Conservation (phyloP, 139 green algal genomes). For the Closterium sp. region DNA sequence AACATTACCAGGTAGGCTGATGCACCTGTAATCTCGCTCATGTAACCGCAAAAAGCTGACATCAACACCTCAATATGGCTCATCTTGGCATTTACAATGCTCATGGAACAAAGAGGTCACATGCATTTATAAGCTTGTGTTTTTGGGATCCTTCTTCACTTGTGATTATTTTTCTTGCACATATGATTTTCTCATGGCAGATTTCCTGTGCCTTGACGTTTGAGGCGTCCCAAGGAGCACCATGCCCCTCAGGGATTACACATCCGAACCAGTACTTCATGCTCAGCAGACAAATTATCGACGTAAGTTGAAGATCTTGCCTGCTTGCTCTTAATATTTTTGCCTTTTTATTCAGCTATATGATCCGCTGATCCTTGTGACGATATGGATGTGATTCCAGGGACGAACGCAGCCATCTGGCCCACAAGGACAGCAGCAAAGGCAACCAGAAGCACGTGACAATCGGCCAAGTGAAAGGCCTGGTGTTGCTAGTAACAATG, state of each 20-base stretch:
- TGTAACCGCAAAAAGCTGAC: too few species aligned
- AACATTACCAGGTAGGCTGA: background rate
- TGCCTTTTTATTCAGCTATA: too few species aligned
- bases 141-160: background rate
- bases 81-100: too few species aligned
- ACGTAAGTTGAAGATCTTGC: background rate
- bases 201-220: background rate
- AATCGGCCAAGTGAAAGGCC: background rate
- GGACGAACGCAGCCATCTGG: background rate
- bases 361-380: too few species aligned
- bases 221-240: background rate
- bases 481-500: background rate
- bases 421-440: background rate
- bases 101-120: too few species aligned
- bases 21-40: background rate
- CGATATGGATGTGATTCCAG: background rate
- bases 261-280: background rate
- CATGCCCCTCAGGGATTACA: background rate
- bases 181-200: background rate
- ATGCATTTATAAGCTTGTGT: too few species aligned
- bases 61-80: too few species aligned
- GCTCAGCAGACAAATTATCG: background rate
- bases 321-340: background rate
- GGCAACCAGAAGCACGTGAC: background rate
- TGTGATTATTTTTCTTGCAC: background rate